Conservation (phyloP, 176 grass and related monocot genomes). For the Bolboschoenus planiculmis region DNA sequence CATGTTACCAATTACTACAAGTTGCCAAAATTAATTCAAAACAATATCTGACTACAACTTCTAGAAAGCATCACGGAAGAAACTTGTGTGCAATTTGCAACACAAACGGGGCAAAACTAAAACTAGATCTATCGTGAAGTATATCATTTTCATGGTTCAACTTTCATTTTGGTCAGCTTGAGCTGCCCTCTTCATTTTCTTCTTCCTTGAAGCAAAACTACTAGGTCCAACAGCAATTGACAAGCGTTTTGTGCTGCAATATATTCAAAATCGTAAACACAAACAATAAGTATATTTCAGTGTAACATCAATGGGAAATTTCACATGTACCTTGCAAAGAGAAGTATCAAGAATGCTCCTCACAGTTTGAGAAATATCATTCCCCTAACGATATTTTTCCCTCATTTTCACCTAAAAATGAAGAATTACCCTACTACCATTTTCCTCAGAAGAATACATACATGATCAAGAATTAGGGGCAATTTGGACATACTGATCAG, state of each 20-base stretch:
- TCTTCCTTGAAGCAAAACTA: slow-evolving; percentile 94
- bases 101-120: background rate
- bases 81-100: background rate
- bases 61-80: background rate
- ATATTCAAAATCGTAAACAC: background rate
- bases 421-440: background rate
- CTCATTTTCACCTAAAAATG: background rate
- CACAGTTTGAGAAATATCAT: background rate
- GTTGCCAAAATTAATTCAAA: background rate
- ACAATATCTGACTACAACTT: background rate
- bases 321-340: background rate
- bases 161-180: background rate
- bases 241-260: slow-evolving; percentile 68
- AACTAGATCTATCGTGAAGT: background rate
- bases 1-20: background rate
- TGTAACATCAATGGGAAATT: background rate
- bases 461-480: background rate
- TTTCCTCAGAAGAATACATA: background rate
- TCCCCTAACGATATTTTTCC: background rate
- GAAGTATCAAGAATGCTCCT: background rate
- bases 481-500: background rate
- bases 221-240: slow-evolving; percentile 72
- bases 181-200: slow-evolving; percentile 53
- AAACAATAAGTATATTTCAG: background rate
- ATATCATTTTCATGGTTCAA: slow-evolving; percentile 1